Conservation (phyloP, 805 yeast species). For the Lipomyces orientalis region DNA sequence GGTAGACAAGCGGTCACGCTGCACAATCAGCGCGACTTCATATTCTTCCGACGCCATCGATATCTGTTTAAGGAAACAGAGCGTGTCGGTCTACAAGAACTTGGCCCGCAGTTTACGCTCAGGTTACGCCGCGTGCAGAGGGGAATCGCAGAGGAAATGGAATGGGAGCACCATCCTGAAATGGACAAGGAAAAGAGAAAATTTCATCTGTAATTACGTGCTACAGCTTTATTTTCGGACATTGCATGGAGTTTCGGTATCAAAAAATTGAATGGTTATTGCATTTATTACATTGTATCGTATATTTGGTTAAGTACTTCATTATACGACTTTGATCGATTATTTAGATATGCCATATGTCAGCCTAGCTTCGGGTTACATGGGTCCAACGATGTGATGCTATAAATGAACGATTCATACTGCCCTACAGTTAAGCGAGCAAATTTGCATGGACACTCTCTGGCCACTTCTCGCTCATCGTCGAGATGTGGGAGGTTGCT, state of each 20-base stretch:
- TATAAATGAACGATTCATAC: too few species aligned
- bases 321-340: background rate
- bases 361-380: background rate
- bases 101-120: constrained; percentile 96
- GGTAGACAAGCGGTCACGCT: constrained; percentile 96
- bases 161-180: constrained; percentile 95
- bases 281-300: background rate
- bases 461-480: too few species aligned
- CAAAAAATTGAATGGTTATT: background rate
- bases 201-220: constrained; percentile 66
- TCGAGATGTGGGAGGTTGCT: too few species aligned
- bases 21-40: constrained; percentile 95
- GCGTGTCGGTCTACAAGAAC: constrained; percentile 90
- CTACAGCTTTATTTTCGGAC: background rate
- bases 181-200: constrained; percentile 97
- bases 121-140: constrained; percentile 85
- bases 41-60: constrained; percentile 94
- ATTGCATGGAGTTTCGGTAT: constrained; percentile 3
- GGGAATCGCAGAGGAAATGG: constrained; percentile 89
- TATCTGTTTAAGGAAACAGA: constrained; percentile 88
- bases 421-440: too few species aligned
- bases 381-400: too few species aligned
- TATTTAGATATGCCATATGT: background rate
- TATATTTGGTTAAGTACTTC: background rate
- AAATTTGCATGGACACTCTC: too few species aligned